Evolutionary conservation across 106 monocot species (phyloP), one percentile per base, ranked within the genome.

Genomic region (Acorus calamus): DNA sequence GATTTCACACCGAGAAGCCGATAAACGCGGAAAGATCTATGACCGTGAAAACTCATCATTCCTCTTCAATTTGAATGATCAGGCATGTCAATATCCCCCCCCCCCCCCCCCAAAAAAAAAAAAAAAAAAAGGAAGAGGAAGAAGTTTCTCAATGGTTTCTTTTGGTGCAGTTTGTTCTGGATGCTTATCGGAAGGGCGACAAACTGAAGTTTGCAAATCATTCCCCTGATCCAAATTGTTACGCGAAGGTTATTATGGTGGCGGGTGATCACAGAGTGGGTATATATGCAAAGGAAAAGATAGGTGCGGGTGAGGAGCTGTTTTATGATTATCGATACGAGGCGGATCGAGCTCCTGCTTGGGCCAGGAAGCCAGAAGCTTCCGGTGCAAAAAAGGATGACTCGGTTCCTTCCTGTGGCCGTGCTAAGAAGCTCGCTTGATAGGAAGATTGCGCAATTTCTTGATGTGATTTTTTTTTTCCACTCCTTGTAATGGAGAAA

Each of bases 171-270:
- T 94, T 86, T 86, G 94, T 94, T 52, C 84, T 94, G 44, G 94
- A 94, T 67, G 94, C 94, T 6, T 89, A 89, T 44, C 74, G 94
- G 3, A 94, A 83, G 73, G 94, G 94, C 2, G 94, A 94, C 56
- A 94, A 94, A 49, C 62, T 94, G 68, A 94, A 94, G 70, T 94
- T 94, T 58, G 94, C 94, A 50, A 94, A 94, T 68, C 94, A 94
- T 80, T 89, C 94, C 14, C 94, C 94, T 4, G 86, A 89, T 59
- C 94, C 94, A 3, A 94, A 94, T 58, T 94, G 94, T 66, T 94
- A 94, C 71, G 94, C 94, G 2, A 94, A 94, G 79, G 94, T 94
- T 42, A 94, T 94, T 50, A 94, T 94, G 94, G 94, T 94, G 57
- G 94, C 84, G 1, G 94, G 94, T 11, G 94, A 94, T 78, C 94